These are phyloP conservation scores for Boletus rubropictus DNA, from an alignment of 768 basidiomycete genomes.

Conservation along the genomic window DNA sequence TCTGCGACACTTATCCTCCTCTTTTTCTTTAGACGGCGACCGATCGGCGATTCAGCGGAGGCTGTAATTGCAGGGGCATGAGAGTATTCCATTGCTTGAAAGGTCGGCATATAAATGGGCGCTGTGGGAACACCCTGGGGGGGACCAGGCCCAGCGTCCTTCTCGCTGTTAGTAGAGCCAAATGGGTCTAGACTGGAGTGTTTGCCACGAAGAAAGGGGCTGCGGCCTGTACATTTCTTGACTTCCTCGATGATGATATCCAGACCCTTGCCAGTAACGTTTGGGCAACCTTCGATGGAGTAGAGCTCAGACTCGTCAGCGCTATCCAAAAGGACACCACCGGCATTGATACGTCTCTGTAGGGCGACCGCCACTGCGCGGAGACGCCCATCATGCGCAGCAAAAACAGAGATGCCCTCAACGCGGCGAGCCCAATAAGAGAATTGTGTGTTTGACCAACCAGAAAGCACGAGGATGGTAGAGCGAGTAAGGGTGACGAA, in stretches of 20 bases:
- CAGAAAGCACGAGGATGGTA: constrained; percentile 42
- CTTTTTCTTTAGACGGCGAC: constrained; percentile 31
- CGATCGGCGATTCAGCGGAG: constrained; percentile 24
- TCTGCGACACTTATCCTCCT: constrained; percentile 34
- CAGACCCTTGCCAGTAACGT: constrained; percentile 45
- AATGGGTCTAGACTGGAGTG: constrained; percentile 48
- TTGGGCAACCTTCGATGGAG: constrained; percentile 32
- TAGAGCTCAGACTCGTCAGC: constrained; percentile 21
- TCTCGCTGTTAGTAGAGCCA: constrained; percentile 36
- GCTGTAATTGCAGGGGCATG: constrained; percentile 31
- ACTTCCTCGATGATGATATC: constrained; percentile 45
- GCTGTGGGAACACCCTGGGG: constrained; percentile 21
- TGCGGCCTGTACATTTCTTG: constrained; percentile 43
- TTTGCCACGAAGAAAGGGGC: constrained; percentile 46
- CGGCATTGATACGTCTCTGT: constrained; percentile 35
- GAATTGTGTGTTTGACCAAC: constrained; percentile 51
- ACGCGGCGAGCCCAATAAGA: constrained; percentile 50
- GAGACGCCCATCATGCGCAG: constrained; percentile 36
- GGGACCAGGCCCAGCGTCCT: constrained; percentile 28
- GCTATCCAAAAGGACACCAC: constrained; percentile 29
- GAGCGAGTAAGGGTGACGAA: constrained; percentile 43
- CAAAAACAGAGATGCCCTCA: constrained; percentile 45
- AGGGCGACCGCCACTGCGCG: constrained; percentile 37
- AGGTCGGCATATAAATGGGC: constrained; percentile 37
- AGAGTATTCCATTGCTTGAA: constrained; percentile 36